Conservation (phyloP, 805 yeast genomes). For the Candida xyloterini region DNA sequence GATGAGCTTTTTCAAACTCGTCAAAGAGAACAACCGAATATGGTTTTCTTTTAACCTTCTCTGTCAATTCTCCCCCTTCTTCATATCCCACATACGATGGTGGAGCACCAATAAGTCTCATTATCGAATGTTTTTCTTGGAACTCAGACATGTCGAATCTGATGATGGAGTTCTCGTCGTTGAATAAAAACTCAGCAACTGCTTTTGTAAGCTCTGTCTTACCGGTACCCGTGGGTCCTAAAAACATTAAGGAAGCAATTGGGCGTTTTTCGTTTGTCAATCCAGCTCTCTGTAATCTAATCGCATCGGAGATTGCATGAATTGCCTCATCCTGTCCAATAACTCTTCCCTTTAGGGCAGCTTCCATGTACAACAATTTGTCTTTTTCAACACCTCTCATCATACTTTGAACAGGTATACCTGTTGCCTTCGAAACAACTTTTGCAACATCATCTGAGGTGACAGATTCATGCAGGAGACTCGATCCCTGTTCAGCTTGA, state of each 20-base stretch:
- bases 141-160: slow-evolving; percentile 98
- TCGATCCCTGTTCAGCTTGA: slow-evolving; percentile 28
- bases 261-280: slow-evolving; percentile 92
- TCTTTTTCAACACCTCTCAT: slow-evolving; percentile 89
- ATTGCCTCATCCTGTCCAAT: slow-evolving; percentile 97
- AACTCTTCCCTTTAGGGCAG: slow-evolving; percentile 69
- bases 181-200: slow-evolving; percentile 87
- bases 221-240: slow-evolving; percentile 99
- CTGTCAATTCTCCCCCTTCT: slow-evolving; percentile 93
- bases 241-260: slow-evolving; percentile 91
- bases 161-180: slow-evolving; percentile 80
- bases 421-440: slow-evolving; percentile 92
- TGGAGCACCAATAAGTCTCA: slow-evolving; percentile 94
- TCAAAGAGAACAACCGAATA: slow-evolving; percentile 90
- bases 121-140: slow-evolving; percentile 89
- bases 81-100: slow-evolving; percentile 98
- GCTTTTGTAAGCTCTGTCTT: slow-evolving; percentile 94
- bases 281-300: slow-evolving; percentile 94
- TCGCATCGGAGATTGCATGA: slow-evolving; percentile 86
- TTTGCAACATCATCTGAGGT: slow-evolving; percentile 91
- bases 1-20: slow-evolving; percentile 96
- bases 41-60: slow-evolving; percentile 93
- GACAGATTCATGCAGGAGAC: slow-evolving; percentile 81
- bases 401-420: slow-evolving; percentile 87
- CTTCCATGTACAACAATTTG: slow-evolving; percentile 83